Evolutionary conservation across 192 early-diverging fungal species (phyloP).

Genomic region (Coemansia sp.): DNA sequence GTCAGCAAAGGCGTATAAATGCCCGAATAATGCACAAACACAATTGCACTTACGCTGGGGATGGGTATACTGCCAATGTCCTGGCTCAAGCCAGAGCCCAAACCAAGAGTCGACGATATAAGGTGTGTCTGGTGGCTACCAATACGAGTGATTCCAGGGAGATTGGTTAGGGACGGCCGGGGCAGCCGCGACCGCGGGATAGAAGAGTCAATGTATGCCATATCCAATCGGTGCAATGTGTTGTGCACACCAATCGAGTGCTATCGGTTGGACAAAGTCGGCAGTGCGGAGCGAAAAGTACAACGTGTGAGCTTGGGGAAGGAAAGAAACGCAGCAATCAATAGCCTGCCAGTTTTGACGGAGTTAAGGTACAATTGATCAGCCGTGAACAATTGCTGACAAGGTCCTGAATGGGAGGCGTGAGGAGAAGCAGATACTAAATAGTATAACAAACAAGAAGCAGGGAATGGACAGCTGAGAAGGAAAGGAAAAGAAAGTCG

Average conservation of each 20-base stretch:
- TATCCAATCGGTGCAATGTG: background rate
- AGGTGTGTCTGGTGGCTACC: constrained; percentile 24
- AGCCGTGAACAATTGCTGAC: constrained; percentile 8
- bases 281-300: background rate
- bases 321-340: background rate
- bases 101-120: constrained; percentile 10
- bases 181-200: constrained; percentile 26
- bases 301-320: background rate
- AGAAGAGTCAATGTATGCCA: constrained; percentile 43
- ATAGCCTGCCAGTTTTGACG: background rate
- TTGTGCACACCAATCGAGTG: too few species aligned
- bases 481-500: background rate
- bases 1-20: too few species aligned
- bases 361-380: background rate
- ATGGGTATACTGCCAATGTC: constrained; percentile 1
- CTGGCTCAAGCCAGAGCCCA: constrained; percentile 26
- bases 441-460: constrained; percentile 39
- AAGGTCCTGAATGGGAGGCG: constrained; percentile 5
- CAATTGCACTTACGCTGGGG: constrained; percentile 27
- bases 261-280: too few species aligned
- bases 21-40: too few species aligned
- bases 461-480: background rate
- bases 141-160: constrained; percentile 14
- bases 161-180: constrained; percentile 20
- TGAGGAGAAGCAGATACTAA: constrained; percentile 5